Evolutionary conservation across 345 rosid genomes (phyloP).

Genomic region (Eucalyptus polyanthemos): DNA sequence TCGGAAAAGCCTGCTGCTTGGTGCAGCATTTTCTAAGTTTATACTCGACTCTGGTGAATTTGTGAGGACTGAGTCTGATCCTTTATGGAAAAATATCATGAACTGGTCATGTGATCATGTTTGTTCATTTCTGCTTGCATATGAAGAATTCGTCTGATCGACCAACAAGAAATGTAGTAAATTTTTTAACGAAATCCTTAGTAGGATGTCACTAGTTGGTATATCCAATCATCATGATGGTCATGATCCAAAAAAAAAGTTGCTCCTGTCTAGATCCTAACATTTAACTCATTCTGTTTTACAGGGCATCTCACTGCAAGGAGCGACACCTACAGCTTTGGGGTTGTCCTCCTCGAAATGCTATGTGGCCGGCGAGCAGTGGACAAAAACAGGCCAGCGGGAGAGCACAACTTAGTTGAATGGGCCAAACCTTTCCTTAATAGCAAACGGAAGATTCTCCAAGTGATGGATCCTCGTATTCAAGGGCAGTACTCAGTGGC

Average conservation of each 20-base stretch:
- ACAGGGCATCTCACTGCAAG: constrained; percentile 66
- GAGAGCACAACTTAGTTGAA: constrained; percentile 74
- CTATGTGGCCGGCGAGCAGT: constrained; percentile 67
- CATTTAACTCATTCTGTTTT: neutral
- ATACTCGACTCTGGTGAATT: neutral
- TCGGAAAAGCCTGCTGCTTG: neutral
- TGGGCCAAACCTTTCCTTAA: constrained; percentile 83
- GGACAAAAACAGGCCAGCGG: constrained; percentile 70
- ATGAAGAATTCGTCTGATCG: neutral
- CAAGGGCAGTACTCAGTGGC: constrained; percentile 45
- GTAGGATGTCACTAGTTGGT: neutral
- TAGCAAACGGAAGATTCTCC: constrained; percentile 69
- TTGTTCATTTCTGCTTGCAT: neutral
- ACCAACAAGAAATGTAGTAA: neutral
- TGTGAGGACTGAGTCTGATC: neutral
- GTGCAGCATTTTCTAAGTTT: neutral
- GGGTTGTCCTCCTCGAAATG: constrained; percentile 90
- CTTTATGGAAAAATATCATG: neutral
- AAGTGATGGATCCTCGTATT: constrained; percentile 56
- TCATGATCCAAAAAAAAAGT: neutral
- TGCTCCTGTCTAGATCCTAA: neutral
- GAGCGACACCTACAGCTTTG: constrained; percentile 89
- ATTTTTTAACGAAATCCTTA: neutral
- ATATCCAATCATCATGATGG: neutral
- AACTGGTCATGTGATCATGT: neutral